phyloP scores from a whole-genome alignment of 352 stramenopile genomes.

The Globisporangium cederbergense region DNA sequence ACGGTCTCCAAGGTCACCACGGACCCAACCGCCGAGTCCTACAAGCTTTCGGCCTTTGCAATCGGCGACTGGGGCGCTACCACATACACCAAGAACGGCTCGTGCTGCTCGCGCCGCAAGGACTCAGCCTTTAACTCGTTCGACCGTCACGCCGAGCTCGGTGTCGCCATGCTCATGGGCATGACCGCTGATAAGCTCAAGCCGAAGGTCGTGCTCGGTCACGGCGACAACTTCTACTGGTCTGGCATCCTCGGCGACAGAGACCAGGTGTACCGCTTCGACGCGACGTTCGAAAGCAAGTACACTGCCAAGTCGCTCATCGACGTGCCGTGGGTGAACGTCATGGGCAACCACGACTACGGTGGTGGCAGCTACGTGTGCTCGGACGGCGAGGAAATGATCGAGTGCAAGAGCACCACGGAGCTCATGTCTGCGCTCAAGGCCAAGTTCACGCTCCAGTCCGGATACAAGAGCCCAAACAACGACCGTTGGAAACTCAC shows the following conservation, averaged over 20 bases:
- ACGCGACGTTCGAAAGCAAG: slow-evolving; percentile 50
- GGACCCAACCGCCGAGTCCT: slow-evolving; percentile 17
- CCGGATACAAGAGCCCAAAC: slow-evolving; percentile 75
- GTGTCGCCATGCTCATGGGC: slow-evolving; percentile 56
- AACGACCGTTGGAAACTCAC: slow-evolving; percentile 78
- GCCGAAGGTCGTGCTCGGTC: slow-evolving; percentile 57
- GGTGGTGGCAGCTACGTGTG: slow-evolving; percentile 43
- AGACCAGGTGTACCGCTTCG: slow-evolving; percentile 46
- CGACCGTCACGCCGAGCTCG: slow-evolving; percentile 39
- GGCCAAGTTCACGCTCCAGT: slow-evolving; percentile 66
- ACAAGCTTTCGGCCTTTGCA: slow-evolving; percentile 41
- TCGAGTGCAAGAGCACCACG: slow-evolving; percentile 44
- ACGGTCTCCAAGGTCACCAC: slow-evolving; percentile 17
- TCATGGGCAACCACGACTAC: slow-evolving; percentile 72
- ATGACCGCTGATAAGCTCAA: slow-evolving; percentile 34
- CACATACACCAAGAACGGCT: slow-evolving; percentile 37
- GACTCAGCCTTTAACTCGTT: slow-evolving; percentile 43
- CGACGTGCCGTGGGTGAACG: slow-evolving; percentile 57
- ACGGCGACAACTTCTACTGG: slow-evolving; percentile 76
- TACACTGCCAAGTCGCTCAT: slow-evolving; percentile 45
- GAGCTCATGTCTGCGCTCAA: slow-evolving; percentile 16
- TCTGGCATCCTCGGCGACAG: slow-evolving; percentile 39
- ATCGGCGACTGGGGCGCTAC: slow-evolving; percentile 79
- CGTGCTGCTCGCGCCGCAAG: slow-evolving; percentile 63
- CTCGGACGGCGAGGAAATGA: slow-evolving; percentile 24